Percentiles rank a stretch among this genome's conserved stretches.
Evolutionary conservation across 345 rosid genomes (phyloP).

Genomic region (Dovyalis caffra): DNA sequence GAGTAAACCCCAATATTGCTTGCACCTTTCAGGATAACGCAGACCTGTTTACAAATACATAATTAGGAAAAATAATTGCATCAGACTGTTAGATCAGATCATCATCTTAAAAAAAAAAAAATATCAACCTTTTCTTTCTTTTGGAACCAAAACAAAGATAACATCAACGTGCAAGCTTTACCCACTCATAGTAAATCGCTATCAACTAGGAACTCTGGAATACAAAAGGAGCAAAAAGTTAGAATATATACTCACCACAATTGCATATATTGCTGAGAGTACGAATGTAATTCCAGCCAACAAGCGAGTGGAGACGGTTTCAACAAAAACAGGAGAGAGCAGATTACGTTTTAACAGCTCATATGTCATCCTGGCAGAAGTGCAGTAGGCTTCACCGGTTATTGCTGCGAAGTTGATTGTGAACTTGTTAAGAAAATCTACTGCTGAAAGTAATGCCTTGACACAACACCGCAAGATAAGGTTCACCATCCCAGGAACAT

Average conservation of each 20-base stretch:
- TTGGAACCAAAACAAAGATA: background rate
- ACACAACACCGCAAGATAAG: slow-evolving; percentile 63
- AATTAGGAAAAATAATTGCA: background rate
- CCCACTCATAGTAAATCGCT: background rate
- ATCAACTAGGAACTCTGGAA: background rate
- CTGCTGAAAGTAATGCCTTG: slow-evolving; percentile 48
- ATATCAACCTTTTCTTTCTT: background rate
- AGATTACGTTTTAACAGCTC: slow-evolving; percentile 87
- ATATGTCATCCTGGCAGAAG: slow-evolving; percentile 85
- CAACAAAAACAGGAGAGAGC: slow-evolving; percentile 85
- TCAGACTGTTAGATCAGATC: background rate
- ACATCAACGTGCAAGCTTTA: background rate
- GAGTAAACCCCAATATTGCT: slow-evolving; percentile 57
- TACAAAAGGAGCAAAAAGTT: background rate
- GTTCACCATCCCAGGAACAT: slow-evolving; percentile 64
- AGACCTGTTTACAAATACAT: slow-evolving; percentile 46
- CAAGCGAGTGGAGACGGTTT: slow-evolving; percentile 77
- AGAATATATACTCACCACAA: slow-evolving; percentile 46
- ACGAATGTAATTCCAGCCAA: slow-evolving; percentile 70
- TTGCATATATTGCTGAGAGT: slow-evolving; percentile 75
- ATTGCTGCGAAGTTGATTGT: slow-evolving; percentile 88
- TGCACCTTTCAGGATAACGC: slow-evolving; percentile 58
- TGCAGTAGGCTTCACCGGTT: slow-evolving; percentile 86
- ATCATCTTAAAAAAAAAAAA: background rate
- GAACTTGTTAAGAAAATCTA: slow-evolving; percentile 91